Evolutionary conservation across 805 yeast genomes (phyloP).

Genomic region (Candida ipomoeae): DNA sequence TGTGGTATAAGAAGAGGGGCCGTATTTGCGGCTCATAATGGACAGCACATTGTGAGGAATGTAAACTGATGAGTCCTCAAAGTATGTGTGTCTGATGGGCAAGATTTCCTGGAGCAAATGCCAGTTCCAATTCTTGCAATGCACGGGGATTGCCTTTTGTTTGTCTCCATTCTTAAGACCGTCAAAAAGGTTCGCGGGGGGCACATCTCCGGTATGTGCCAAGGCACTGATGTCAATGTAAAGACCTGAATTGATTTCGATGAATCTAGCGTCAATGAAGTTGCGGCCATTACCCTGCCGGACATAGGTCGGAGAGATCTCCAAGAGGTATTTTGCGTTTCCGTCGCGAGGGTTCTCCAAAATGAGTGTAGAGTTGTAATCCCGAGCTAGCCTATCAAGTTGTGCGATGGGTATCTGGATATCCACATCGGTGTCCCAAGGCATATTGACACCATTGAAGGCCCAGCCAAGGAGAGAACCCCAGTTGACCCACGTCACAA

Average conservation of each 20-base stretch:
- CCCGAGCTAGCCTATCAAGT: conserved; percentile 14
- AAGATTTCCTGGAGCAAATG: conserved; percentile 32
- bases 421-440: conserved; percentile 20
- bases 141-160: conserved; percentile 22
- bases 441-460: conserved; percentile 19
- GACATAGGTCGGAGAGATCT: conserved; percentile 20
- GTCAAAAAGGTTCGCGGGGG: conserved; percentile 6
- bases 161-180: conserved; percentile 3
- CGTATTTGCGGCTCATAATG: conserved; percentile 31
- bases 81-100: conserved; percentile 34
- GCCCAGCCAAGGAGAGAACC: conserved; percentile 24
- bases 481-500: conserved; percentile 27
- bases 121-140: conserved; percentile 41
- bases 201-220: conserved; percentile 10
- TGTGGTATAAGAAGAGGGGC: conserved; percentile 27
- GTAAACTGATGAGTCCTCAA: conserved; percentile 35
- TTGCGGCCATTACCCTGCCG: conserved; percentile 20
- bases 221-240: conserved; percentile 21
- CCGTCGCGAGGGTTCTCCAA: conserved; percentile 18
- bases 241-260: conserved; percentile 37
- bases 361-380: conserved; percentile 13
- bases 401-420: conserved; percentile 18
- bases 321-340: conserved; percentile 19
- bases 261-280: conserved; percentile 19
- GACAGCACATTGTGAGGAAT: conserved; percentile 32